Evolutionary conservation across 1,284 basidiomycete genomes (phyloP), one percentile per base, ranked within the genome.

Genomic region (Ceratobasidium sp.): DNA sequence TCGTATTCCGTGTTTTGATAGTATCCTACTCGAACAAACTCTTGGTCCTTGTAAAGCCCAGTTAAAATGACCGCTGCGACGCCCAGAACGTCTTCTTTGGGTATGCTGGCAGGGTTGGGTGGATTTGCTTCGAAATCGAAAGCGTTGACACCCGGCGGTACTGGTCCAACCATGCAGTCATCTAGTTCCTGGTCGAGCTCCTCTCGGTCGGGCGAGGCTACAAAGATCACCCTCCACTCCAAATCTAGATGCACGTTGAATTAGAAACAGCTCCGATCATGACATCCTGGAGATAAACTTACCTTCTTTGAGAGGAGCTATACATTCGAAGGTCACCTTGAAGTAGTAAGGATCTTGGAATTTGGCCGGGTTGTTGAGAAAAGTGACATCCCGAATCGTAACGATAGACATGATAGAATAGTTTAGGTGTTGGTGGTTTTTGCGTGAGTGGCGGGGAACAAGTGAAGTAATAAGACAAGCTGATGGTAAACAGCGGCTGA

Each of bases 1-100:
- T 98, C 95, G 78, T 98, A 98, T 77, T 98, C 96, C 55, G 96
- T 98, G 78, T 98, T 97, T 79, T 99, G 97, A 79, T 99, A 99
- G 80, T 99, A 99, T 4, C 97, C 96, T 22, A 99, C 96, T 45
- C 96, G 88, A 42, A 99, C 96, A 79, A 99, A 99, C 79, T 99
- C 96, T 76, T 97, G 94, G 65, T 96, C 95, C 70, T 87, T 87
- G 79, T 96, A 92, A 64, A 92, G 87, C 60, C 92, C 91, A n/a
- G 94, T 94, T 73, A 95, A 84, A 76, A 96, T 93, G 75, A 96
- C 87, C 1, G 94, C 94, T 0, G 94, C 92, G 15, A 96, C 93
- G 43, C 94, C 94, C 0, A 96, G 84, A 15, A 94, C 87, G 76
- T 96, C 94, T 73, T 91, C 87, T 57, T 85, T 76, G 0, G 93